phyloP scores from a whole-genome alignment of 2,329 filamentous ascomycete genomes.

The Trichoderma sp. region DNA sequence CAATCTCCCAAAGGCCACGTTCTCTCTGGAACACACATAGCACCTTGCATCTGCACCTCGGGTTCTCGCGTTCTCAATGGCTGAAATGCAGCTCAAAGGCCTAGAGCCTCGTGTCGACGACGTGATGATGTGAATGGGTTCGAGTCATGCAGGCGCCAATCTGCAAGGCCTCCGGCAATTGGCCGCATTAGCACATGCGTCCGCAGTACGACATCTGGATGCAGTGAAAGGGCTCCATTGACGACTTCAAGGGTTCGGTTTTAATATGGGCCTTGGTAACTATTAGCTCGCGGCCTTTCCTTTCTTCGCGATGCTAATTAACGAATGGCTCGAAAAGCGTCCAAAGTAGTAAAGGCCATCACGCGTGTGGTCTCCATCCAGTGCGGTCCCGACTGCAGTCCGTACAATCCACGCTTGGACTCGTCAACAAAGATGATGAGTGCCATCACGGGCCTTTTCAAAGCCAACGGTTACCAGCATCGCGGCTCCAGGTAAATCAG shows the following conservation, averaged over 20 bases:
- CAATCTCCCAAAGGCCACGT: not conserved
- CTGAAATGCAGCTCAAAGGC: not conserved
- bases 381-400: not conserved
- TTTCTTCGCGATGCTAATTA: not conserved
- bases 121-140: conserved; percentile 22
- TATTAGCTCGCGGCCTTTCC: not conserved
- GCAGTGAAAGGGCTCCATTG: conserved; percentile 1
- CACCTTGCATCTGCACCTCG: not conserved
- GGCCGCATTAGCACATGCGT: conserved; percentile 24
- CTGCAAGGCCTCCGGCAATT: conserved; percentile 25
- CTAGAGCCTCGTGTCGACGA: conserved; percentile 11
- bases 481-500: not conserved
- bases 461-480: not conserved
- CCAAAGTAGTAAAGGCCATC: not conserved
- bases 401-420: not conserved
- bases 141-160: conserved; percentile 26
- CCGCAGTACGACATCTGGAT: conserved; percentile 24
- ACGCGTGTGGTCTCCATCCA: not conserved
- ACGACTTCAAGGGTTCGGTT: not conserved
- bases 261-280: not conserved
- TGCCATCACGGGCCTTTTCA: not conserved
- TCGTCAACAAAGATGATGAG: not conserved
- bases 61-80: not conserved
- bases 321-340: not conserved
- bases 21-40: not conserved